Conservation (phyloP, 225 moss, liverwort and hornwort genomes). For the Sphagnum tenellum region DNA sequence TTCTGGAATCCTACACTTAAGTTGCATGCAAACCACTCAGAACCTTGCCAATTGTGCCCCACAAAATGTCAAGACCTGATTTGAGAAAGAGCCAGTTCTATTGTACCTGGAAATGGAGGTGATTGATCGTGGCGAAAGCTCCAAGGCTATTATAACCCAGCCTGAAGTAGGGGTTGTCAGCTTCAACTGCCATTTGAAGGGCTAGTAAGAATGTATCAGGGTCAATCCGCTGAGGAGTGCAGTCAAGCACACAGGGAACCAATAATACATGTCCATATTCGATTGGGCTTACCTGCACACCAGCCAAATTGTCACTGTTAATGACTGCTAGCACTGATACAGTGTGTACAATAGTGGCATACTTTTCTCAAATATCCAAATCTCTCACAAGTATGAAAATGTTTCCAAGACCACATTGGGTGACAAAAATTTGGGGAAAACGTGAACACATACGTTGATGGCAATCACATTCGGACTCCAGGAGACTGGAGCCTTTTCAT, state of each 20-base stretch:
- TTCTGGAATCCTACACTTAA: too few relatives aligned
- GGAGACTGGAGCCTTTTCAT: slow-evolving; percentile 33
- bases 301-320: too few relatives aligned
- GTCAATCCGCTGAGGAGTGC: slow-evolving; percentile 68
- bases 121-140: slow-evolving; percentile 94
- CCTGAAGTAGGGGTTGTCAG: slow-evolving; percentile 65
- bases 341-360: too few relatives aligned
- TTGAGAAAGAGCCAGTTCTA: background rate
- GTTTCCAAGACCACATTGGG: too few relatives aligned
- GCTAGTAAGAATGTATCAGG: slow-evolving; percentile 63
- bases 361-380: too few relatives aligned
- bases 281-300: slow-evolving; percentile 83
- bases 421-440: too few relatives aligned
- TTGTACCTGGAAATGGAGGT: slow-evolving; percentile 81
- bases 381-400: too few relatives aligned
- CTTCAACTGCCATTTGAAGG: slow-evolving; percentile 72
- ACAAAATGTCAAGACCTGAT: too few relatives aligned
- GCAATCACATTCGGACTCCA: slow-evolving; percentile 58
- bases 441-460: slow-evolving; percentile 50
- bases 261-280: slow-evolving; percentile 85
- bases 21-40: too few relatives aligned
- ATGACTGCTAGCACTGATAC: too few relatives aligned
- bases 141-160: slow-evolving; percentile 89
- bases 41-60: too few relatives aligned
- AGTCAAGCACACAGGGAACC: slow-evolving; percentile 61